Evolutionary conservation across 306 rosid genomes (phyloP).

Genomic region (Vigna unguiculata): DNA sequence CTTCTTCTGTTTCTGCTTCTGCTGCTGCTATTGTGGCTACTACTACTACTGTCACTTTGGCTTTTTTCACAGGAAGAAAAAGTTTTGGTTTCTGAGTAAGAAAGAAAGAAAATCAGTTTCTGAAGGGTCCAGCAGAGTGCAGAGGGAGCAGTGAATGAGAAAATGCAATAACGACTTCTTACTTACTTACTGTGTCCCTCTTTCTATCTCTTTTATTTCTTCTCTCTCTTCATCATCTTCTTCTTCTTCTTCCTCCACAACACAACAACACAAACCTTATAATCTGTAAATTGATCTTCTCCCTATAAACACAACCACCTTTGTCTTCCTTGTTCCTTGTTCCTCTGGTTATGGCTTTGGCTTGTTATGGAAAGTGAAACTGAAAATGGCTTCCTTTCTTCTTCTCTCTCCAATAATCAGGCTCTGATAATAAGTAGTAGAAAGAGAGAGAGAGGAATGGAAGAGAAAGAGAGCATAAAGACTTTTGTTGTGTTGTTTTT

Average conservation of each 20-base stretch:
- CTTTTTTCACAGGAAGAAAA: constrained; percentile 51
- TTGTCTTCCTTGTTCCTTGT: background rate
- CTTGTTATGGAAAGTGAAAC: constrained; percentile 1
- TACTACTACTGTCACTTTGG: constrained; percentile 66
- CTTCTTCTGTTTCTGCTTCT: constrained; percentile 36
- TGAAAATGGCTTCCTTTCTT: constrained; percentile 27
- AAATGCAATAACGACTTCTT: constrained; percentile 71
- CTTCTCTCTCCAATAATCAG: constrained; percentile 76
- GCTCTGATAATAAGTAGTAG: constrained; percentile 34
- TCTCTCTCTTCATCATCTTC: constrained; percentile 15
- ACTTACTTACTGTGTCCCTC: constrained; percentile 41
- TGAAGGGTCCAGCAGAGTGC: constrained; percentile 47
- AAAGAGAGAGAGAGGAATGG: background rate
- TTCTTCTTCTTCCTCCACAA: background rate
- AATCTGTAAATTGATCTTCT: background rate
- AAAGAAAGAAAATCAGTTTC: constrained; percentile 24
- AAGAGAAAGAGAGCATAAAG: constrained; percentile 47
- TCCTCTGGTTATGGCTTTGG: background rate
- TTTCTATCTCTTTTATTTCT: constrained; percentile 37
- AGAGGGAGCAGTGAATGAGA: constrained; percentile 44
- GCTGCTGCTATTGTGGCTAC: constrained; percentile 49
- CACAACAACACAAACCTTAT: background rate
- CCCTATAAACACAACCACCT: background rate
- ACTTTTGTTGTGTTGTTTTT: constrained; percentile 68
- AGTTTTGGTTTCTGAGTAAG: constrained; percentile 31